Conservation (phyloP, 2,329 filamentous ascomycete genomes). For the Pseudogymnoascus sp. region DNA sequence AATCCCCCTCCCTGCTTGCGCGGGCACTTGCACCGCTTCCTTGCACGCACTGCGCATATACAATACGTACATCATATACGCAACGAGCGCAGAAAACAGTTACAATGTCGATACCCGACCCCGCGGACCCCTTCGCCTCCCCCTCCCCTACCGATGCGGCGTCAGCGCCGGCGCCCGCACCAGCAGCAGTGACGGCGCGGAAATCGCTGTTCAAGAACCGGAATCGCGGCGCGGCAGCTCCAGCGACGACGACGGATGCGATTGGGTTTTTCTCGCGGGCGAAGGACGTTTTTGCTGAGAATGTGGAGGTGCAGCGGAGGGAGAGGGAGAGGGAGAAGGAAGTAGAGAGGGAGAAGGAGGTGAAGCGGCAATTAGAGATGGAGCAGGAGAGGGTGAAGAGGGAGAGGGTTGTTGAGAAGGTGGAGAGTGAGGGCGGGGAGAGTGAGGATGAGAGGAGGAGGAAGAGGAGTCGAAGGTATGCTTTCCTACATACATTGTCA, state of each 20-base stretch:
- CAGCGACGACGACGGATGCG: constrained; percentile 25
- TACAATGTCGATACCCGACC: neutral
- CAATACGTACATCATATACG: neutral
- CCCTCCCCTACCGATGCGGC: constrained; percentile 1
- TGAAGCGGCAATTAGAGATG: neutral
- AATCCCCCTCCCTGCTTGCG: neutral
- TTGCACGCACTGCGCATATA: neutral
- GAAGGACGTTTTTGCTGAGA: constrained; percentile 38
- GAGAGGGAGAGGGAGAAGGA: constrained; percentile 20
- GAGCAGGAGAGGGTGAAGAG: constrained; percentile 21
- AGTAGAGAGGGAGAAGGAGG: neutral
- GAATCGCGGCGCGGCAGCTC: constrained; percentile 31
- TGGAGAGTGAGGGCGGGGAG: neutral
- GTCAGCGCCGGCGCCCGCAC: neutral
- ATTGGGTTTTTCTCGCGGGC: constrained; percentile 41
- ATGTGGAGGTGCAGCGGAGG: constrained; percentile 33
- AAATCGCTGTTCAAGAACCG: constrained; percentile 48
- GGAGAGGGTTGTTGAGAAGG: neutral
- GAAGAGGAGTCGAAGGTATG: constrained; percentile 1
- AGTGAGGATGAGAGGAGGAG: neutral
- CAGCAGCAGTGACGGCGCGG: constrained; percentile 23
- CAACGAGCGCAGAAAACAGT: neutral
- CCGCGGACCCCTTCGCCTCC: neutral
- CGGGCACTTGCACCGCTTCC: neutral
- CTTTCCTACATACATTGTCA: neutral